phyloP scores from a whole-genome alignment of 768 basidiomycete species.

The Pulveroboletus frians region DNA sequence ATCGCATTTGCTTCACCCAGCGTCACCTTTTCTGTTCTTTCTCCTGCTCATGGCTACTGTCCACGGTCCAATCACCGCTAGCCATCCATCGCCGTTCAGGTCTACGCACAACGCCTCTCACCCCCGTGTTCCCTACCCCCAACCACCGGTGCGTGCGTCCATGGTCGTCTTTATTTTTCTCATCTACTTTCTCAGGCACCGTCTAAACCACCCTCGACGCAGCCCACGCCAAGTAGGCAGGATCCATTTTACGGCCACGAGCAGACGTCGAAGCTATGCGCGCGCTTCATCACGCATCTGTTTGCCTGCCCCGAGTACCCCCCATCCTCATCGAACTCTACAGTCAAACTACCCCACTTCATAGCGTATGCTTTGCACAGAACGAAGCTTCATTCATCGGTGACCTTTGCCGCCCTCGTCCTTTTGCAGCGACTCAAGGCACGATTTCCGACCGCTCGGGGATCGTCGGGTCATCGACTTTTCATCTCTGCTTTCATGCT shows the following conservation, averaged over 20 bases:
- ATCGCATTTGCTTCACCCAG: background rate
- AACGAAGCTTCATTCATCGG: slow-evolving; percentile 55
- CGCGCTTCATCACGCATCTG: slow-evolving; percentile 76
- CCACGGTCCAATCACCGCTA: slow-evolving; percentile 24
- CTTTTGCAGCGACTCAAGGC: slow-evolving; percentile 63
- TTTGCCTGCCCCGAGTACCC: slow-evolving; percentile 86
- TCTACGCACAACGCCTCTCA: slow-evolving; percentile 24
- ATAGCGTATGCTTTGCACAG: slow-evolving; percentile 67
- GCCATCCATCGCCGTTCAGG: slow-evolving; percentile 30
- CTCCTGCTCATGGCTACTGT: slow-evolving; percentile 28
- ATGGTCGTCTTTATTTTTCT: background rate
- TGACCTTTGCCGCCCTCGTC: slow-evolving; percentile 37
- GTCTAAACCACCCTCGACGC: slow-evolving; percentile 29
- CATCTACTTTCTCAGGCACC: slow-evolving; percentile 17
- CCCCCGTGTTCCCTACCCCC: slow-evolving; percentile 25
- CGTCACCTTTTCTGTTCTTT: slow-evolving; percentile 16
- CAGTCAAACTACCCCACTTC: slow-evolving; percentile 46
- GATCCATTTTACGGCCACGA: slow-evolving; percentile 59
- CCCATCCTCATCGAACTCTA: slow-evolving; percentile 36
- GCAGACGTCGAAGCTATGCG: slow-evolving; percentile 59
- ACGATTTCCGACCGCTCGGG: slow-evolving; percentile 71
- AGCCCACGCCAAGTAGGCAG: slow-evolving; percentile 21
- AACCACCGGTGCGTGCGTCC: slow-evolving; percentile 19
- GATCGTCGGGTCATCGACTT: slow-evolving; percentile 65
- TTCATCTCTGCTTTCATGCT: slow-evolving; percentile 76